Conservation (phyloP, 371 early-diverging fungal genomes). For the Rhizopus arrhizus region DNA sequence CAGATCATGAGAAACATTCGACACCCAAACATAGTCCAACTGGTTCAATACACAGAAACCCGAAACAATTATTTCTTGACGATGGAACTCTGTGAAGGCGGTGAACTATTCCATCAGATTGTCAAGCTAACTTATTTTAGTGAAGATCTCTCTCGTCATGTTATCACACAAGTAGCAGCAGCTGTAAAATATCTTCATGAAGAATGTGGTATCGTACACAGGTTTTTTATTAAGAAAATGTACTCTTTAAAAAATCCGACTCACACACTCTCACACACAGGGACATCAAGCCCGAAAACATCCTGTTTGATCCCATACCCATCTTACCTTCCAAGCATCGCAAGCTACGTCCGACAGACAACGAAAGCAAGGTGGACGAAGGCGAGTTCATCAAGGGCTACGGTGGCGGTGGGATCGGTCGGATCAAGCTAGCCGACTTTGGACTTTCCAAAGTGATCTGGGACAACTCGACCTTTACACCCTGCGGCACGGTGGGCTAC, state of each 20-base stretch:
- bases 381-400: conserved; percentile 72
- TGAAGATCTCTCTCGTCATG: conserved; percentile 77
- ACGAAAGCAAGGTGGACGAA: conserved; percentile 65
- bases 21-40: conserved; percentile 76
- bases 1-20: conserved; percentile 76
- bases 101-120: conserved; percentile 86
- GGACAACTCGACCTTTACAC: conserved; percentile 82
- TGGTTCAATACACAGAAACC: conserved; percentile 64
- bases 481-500: conserved; percentile 91
- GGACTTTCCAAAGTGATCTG: conserved; percentile 83
- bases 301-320: conserved; percentile 78
- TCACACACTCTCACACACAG: conserved; percentile 17
- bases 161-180: conserved; percentile 86
- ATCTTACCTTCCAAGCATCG: conserved; percentile 51
- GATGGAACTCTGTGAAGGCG: conserved; percentile 83
- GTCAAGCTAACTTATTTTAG: conserved; percentile 80
- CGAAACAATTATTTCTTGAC: conserved; percentile 70
- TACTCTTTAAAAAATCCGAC: neutral
- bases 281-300: conserved; percentile 97
- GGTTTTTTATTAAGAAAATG: conserved; percentile 32
- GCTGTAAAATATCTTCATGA: conserved; percentile 90
- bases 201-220: conserved; percentile 86
- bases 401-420: conserved; percentile 84
- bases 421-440: conserved; percentile 87
- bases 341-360: conserved; percentile 40